Evolutionary conservation across 2,329 filamentous ascomycete species (phyloP).

Genomic region (Atkinsonella hypoxylon): DNA sequence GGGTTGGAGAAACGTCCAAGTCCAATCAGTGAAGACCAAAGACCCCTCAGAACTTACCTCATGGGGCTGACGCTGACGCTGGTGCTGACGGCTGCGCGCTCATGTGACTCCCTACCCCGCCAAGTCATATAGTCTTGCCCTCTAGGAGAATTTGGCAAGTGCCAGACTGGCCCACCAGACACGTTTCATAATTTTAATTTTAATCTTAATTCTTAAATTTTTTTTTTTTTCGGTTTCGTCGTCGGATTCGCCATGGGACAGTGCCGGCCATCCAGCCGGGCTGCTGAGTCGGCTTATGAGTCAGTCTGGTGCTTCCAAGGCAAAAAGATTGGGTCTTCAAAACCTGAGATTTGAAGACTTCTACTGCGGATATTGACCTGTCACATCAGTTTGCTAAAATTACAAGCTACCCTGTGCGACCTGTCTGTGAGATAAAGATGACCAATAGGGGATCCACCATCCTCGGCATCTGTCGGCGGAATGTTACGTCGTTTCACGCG

Average conservation of each 20-base stretch:
- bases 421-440: too few relatives aligned
- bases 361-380: not conserved
- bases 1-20: not conserved
- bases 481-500: constrained; percentile 2
- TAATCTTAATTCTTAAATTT: too few relatives aligned
- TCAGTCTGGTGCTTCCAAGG: not conserved
- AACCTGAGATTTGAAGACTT: constrained; percentile 5
- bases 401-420: too few relatives aligned
- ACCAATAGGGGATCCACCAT: not conserved
- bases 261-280: not conserved
- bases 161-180: not conserved
- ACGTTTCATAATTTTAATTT: not conserved
- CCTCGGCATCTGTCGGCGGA: constrained; percentile 6
- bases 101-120: not conserved
- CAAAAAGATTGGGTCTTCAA: constrained; percentile 4
- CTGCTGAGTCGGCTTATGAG: not conserved
- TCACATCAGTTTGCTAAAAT: too few relatives aligned
- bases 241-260: not conserved
- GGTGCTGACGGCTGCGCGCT: not conserved
- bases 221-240: not conserved
- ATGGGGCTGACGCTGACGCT: not conserved
- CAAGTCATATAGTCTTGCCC: not conserved
- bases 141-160: not conserved
- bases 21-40: constrained; percentile 1
- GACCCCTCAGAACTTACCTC: not conserved